A percentile compares a stretch with the other conserved stretches of the same genome.
Evolutionary conservation across 2,329 filamentous ascomycete species (phyloP).

Genomic region (Diaporthe sp.): DNA sequence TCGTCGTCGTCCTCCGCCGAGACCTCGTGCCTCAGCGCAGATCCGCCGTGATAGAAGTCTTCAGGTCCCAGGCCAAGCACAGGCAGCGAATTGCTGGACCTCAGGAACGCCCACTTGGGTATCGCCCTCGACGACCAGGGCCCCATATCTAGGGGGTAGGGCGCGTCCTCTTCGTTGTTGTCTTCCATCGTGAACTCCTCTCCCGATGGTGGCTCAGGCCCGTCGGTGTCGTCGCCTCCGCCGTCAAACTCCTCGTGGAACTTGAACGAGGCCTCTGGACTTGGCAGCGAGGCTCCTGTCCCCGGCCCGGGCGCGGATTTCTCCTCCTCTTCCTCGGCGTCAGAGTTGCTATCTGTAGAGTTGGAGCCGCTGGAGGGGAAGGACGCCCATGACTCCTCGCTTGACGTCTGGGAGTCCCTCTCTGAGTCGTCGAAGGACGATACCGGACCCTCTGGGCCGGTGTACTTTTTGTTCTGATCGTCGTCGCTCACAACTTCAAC

Average conservation of each 20-base stretch:
- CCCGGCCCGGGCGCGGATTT: neutral
- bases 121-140: constrained; percentile 28
- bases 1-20: neutral
- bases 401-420: neutral
- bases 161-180: neutral
- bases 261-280: neutral
- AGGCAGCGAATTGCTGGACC: constrained; percentile 38
- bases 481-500: neutral
- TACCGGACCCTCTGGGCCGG: neutral
- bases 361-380: constrained; percentile 11
- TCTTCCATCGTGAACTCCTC: neutral
- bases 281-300: neutral
- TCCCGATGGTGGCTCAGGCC: neutral
- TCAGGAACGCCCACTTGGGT: constrained; percentile 32
- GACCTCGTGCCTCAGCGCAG: constrained; percentile 22
- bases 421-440: constrained; percentile 26
- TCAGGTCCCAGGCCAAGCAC: constrained; percentile 18
- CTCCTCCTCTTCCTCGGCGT: neutral
- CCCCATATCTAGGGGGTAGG: neutral
- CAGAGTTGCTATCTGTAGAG: neutral
- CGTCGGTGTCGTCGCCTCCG: neutral
- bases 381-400: constrained; percentile 16
- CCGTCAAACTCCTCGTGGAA: constrained; percentile 29
- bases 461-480: neutral
- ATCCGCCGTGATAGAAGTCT: constrained; percentile 33